Evolutionary conservation across 2,329 filamentous ascomycete genomes (phyloP).

Genomic region (Fusarium dlaminii): DNA sequence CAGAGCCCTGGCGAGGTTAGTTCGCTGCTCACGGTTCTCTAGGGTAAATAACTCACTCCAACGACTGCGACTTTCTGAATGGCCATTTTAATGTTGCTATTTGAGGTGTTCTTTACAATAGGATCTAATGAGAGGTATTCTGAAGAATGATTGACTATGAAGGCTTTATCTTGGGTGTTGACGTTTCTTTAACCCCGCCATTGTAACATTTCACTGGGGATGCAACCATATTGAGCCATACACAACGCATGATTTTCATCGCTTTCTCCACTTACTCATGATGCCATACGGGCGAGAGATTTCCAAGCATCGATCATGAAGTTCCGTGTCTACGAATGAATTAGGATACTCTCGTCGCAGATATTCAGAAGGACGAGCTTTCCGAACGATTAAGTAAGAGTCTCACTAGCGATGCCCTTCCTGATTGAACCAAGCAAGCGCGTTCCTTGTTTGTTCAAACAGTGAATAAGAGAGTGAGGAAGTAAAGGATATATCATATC

Average conservation of each 20-base stretch:
- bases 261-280: not conserved
- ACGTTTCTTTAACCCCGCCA: not conserved
- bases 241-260: not conserved
- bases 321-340: not conserved
- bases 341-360: rapidly evolving
- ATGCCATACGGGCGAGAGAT: not conserved
- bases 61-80: constrained; percentile 3
- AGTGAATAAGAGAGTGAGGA: rapidly evolving
- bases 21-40: rapidly evolving
- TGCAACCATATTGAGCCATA: not conserved
- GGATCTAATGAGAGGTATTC: too few relatives aligned
- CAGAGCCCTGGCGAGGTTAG: not conserved
- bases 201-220: not conserved
- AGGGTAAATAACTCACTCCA: not conserved
- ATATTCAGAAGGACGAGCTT: rapidly evolving
- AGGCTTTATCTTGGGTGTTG: not conserved
- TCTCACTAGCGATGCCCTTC: rapidly evolving
- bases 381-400: rapidly evolving
- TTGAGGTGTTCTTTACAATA: rapidly evolving
- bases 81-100: not conserved
- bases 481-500: not conserved
- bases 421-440: not conserved
- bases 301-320: not conserved
- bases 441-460: rapidly evolving
- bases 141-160: rapidly evolving